Base-by-base conservation (phyloP, 2,329 filamentous ascomycete genomes). In the Colletotrichum sp. region DNA sequence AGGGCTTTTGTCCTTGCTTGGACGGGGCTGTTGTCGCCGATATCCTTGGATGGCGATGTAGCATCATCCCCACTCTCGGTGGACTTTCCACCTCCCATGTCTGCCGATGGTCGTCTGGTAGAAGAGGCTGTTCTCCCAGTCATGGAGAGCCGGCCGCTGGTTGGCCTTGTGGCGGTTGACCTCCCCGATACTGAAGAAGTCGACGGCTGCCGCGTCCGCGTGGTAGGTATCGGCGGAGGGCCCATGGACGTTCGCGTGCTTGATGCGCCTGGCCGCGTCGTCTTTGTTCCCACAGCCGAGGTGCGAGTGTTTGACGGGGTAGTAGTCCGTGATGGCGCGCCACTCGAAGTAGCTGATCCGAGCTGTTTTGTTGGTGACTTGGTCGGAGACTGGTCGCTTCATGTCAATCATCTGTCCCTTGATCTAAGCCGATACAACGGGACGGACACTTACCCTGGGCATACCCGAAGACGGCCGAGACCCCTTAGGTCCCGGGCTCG, bases 291-390 rank as follows among this genome's bases (percentile, higher is more conserved):
- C 78, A 87, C 79, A 59, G 87, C 85, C 2, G 86, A 81, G 34
- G 85, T 85, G 70, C 87, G 85, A 68, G 87, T 83, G 79, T 90
- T 92, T 55, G 92, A 90, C 2, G 94, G 92, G 4, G 92, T 94
- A 52, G 86, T 90, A 14, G 92, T 94, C 79, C 93, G 88, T 55
- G 93, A 93, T 2, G 88, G 90, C 3, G 89, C 86, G 7, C 89
- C 83, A 78, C 90, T 92, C 2, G 92, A 90, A 8, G 86, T 82
- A 5, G 85, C 84, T 3, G 92, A 87, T 48, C 84, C 88, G 61
- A 94, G 83, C 79, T 94, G 93, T 81, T 97, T 97, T 4, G 93
- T 95, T 3, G 95, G 95, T 2, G 94, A 96, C 80, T 95, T 96
- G 1, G 91, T 93, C 3, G 95, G 94, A 74, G 93, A 95, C 92